Percentiles rank a stretch among this genome's conserved stretches.
Evolutionary conservation across 2,329 filamentous ascomycete genomes (phyloP).

Genomic region (Podosphaera leucotricha): DNA sequence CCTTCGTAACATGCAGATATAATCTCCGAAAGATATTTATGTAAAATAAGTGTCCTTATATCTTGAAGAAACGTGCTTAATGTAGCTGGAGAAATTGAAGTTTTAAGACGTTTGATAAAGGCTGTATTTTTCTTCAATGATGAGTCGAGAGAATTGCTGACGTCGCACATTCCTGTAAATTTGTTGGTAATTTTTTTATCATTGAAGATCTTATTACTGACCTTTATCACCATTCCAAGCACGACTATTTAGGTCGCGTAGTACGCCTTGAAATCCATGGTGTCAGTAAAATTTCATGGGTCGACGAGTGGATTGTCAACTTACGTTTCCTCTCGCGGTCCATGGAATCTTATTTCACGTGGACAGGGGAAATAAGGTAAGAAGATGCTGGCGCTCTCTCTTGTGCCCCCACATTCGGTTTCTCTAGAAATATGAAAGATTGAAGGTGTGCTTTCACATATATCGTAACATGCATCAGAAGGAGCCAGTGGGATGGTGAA

Average conservation of each 20-base stretch:
- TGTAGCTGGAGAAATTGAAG: conserved; percentile 59
- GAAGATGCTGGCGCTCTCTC: background rate
- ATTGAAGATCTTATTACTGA: conserved; percentile 18
- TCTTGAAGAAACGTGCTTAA: conserved; percentile 72
- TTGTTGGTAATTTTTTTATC: conserved; percentile 4
- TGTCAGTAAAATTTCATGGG: conserved; percentile 1
- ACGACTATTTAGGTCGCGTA: conserved; percentile 67
- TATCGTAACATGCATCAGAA: conserved; percentile 17
- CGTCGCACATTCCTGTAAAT: conserved; percentile 16
- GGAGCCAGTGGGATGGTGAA: conserved; percentile 4
- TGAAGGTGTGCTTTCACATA: conserved; percentile 12
- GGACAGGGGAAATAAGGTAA: background rate
- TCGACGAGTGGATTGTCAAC: conserved; percentile 8
- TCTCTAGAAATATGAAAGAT: conserved; percentile 15
- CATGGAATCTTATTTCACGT: conserved; percentile 22
- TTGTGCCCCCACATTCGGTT: conserved; percentile 17
- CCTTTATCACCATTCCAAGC: conserved; percentile 80
- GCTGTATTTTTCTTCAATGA: conserved; percentile 96
- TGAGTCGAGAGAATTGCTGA: conserved; percentile 66
- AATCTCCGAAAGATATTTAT: conserved; percentile 94
- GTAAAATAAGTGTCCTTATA: conserved; percentile 69
- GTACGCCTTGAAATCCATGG: conserved; percentile 39
- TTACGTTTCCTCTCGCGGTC: conserved; percentile 41
- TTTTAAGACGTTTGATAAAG: conserved; percentile 89
- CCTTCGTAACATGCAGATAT: conserved; percentile 91